Evolutionary conservation across 2,329 filamentous ascomycete species (phyloP), one percentile per base, ranked within the genome.

Genomic region (Tothia fuscella): DNA sequence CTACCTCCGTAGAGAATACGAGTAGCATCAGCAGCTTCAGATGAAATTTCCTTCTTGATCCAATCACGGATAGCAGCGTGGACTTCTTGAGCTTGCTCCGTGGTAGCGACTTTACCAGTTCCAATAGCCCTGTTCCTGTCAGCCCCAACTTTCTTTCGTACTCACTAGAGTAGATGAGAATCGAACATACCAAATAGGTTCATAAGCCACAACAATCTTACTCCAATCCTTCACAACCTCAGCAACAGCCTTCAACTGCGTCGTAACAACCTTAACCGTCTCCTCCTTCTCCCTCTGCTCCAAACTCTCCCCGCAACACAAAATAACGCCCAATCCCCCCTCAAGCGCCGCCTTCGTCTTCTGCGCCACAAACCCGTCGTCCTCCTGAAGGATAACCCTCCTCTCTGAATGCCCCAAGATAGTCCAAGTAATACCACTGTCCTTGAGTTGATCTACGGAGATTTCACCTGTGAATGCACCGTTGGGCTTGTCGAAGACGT

Each of bases 181-280:
- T n/a, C n/a, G n/a, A n/a, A n/a, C n/a, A n/a, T n/a, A n/a, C 89
- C 91, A 98, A 72, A 98, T 93, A 58, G 91, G 91, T 76, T 98
- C 91, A 68, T 98, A 98, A 58, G 91, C 91, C 57, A 98, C 76
- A 61, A 98, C 91, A 50, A 98, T 76, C 72, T 91, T 91, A 58
- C 71, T 76, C 91, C 91, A 98, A 70, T 94, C 84, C 55, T 76
- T 69, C 59, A 85, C 69, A 70, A 82, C 72, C 62, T 87, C 80
- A 43, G 76, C 76, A 50, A 89, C 84, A 50, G 87, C 87, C 49
- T 78, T 74, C 55, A 98, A 76, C 73, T 98, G 91, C 51, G 67
- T 69, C 54, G 82, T 91, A 56, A 93, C 82, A 49, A 91, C 81
- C 38, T 84, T 77, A 57, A 93, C 81, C 50, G 89, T 96, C 72